Percentiles rank a stretch among this genome's conserved stretches.
Conservation (phyloP, 2,329 filamentous ascomycete genomes). For the Acephala macrosclerotiorum region DNA sequence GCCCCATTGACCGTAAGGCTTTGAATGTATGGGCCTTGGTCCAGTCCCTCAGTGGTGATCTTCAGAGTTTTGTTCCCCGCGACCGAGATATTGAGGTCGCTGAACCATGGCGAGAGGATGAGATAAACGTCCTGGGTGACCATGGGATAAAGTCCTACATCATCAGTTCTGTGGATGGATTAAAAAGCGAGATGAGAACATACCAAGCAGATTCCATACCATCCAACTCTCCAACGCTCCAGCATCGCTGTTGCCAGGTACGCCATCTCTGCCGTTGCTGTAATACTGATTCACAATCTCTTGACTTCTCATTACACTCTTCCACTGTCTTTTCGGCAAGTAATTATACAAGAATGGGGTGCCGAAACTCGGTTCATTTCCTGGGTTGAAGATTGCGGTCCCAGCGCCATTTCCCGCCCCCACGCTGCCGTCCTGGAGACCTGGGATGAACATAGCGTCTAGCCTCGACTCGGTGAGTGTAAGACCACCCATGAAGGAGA, state of each 20-base stretch:
- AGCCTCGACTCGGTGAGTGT: conserved; percentile 65
- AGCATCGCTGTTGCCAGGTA: conserved; percentile 75
- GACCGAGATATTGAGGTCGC: conserved; percentile 45
- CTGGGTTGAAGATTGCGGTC: conserved; percentile 67
- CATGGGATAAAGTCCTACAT: conserved; percentile 57
- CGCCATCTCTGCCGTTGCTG: conserved; percentile 62
- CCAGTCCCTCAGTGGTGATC: conserved; percentile 54
- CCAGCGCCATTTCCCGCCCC: conserved; percentile 33
- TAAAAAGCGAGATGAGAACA: conserved; percentile 65
- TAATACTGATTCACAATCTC: conserved; percentile 72
- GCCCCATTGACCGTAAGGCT: conserved; percentile 31
- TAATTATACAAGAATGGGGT: conserved; percentile 76
- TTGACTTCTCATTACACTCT: conserved; percentile 62
- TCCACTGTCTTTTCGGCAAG: conserved; percentile 58
- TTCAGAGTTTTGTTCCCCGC: conserved; percentile 47
- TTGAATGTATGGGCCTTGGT: conserved; percentile 54
- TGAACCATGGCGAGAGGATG: conserved; percentile 57
- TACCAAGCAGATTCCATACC: conserved; percentile 42
- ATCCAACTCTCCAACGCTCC: conserved; percentile 66
- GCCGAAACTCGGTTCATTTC: conserved; percentile 71
- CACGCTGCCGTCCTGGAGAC: conserved; percentile 43
- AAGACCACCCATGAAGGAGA: conserved; percentile 66
- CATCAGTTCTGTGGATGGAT: neutral
- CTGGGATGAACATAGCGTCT: conserved; percentile 63
- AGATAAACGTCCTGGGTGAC: conserved; percentile 64